These are phyloP conservation scores for Myriosclerotinia curreyana DNA, from an alignment of 2,329 filamentous ascomycete genomes.

Conservation along the genomic window DNA sequence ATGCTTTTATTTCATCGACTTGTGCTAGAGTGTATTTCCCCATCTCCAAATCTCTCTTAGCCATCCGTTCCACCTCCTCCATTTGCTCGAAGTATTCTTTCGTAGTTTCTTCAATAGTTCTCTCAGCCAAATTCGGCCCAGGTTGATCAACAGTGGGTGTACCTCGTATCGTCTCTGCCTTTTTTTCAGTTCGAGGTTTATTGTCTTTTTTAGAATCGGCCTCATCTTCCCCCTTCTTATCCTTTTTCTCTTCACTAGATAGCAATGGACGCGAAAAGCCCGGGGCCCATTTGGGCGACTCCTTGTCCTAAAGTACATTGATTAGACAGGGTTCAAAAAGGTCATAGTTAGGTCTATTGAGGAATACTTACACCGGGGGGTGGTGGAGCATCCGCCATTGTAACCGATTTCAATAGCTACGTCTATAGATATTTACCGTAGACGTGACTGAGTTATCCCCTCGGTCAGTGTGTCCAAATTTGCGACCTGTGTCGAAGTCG, in stretches of 20 bases:
- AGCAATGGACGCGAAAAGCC: background rate
- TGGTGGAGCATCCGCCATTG: background rate
- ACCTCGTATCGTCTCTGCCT: conserved; percentile 12
- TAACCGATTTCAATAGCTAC: background rate
- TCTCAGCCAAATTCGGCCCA: conserved; percentile 5
- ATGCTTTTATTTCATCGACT: background rate
- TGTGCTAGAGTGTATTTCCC: background rate
- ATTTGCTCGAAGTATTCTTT: background rate
- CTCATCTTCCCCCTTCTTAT: no score
- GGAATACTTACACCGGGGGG: background rate
- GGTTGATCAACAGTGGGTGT: background rate
- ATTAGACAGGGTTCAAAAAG: background rate
- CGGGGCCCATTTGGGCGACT: background rate
- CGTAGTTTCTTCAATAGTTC: background rate
- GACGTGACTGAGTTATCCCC: background rate
- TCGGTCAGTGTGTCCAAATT: background rate
- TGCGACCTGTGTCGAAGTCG: background rate
- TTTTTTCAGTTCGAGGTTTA: background rate
- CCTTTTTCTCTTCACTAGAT: background rate
- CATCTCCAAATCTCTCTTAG: background rate
- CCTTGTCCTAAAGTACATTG: background rate
- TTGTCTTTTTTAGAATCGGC: background rate
- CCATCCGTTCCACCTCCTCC: background rate
- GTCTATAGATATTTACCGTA: background rate
- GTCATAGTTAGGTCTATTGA: no score